Evolutionary conservation across 2,329 filamentous ascomycete species (phyloP).

Genomic region (Penicillium sp.): DNA sequence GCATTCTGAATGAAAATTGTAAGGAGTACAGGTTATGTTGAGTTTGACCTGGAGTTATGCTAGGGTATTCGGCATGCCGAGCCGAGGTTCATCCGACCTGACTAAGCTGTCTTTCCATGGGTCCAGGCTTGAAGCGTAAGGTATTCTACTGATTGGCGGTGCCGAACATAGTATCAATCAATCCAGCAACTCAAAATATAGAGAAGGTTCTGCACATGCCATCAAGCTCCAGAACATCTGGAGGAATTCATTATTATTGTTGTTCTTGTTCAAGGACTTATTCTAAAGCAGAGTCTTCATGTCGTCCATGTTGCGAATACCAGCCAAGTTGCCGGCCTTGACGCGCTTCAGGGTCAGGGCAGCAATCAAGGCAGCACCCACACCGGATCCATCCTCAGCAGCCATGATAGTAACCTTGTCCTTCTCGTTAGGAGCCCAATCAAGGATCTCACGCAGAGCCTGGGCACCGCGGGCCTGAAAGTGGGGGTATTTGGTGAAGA

Average conservation of each 20-base stretch:
- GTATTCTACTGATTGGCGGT: background rate
- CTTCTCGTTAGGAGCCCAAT: slow-evolving; percentile 83
- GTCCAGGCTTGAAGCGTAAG: background rate
- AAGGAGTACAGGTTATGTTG: background rate
- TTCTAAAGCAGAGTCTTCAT: slow-evolving; percentile 35
- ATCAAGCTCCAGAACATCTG: background rate
- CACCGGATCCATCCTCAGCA: slow-evolving; percentile 93
- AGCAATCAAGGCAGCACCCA: slow-evolving; percentile 94
- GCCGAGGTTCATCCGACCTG: background rate
- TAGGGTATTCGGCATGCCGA: background rate
- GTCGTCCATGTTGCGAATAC: slow-evolving; percentile 53
- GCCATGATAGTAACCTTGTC: slow-evolving; percentile 86
- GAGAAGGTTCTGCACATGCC: background rate
- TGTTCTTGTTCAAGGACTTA: background rate
- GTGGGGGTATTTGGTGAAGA: slow-evolving; percentile 99
- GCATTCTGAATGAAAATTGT: background rate
- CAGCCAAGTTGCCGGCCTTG: slow-evolving; percentile 59
- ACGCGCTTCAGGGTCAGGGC: slow-evolving; percentile 65
- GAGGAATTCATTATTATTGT: slow-evolving; percentile 2
- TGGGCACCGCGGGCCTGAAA: slow-evolving; percentile 91
- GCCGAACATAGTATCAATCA: background rate
- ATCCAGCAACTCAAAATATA: background rate
- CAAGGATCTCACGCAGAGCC: slow-evolving; percentile 90
- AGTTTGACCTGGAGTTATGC: background rate
- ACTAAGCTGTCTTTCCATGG: background rate